These are phyloP conservation scores for Phyllosticta capitalensis DNA, from an alignment of 2,329 filamentous ascomycete genomes.

Conservation along the genomic window DNA sequence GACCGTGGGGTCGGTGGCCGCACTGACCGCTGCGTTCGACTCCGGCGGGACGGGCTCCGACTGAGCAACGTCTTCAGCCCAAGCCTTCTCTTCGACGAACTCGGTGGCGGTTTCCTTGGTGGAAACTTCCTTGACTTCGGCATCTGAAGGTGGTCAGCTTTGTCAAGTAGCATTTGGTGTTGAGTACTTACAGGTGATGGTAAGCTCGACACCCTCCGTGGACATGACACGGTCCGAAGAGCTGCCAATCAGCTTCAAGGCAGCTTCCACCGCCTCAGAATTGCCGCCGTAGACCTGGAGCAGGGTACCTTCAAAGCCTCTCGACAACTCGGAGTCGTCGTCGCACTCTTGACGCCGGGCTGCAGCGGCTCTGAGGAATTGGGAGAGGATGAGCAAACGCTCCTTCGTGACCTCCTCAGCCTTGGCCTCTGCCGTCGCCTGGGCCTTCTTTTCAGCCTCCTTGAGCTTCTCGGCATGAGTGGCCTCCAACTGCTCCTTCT, in stretches of 20 bases:
- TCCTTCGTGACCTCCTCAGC: constrained; percentile 44
- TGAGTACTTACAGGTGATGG: constrained; percentile 58
- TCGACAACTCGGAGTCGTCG: constrained; percentile 65
- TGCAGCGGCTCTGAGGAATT: constrained; percentile 72
- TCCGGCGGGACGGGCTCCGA: constrained; percentile 30
- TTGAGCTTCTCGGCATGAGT: constrained; percentile 50
- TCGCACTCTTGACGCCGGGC: constrained; percentile 62
- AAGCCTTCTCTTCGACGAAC: constrained; percentile 45
- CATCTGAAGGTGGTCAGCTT: constrained; percentile 34
- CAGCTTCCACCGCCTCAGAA: constrained; percentile 61
- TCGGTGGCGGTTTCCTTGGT: constrained; percentile 35
- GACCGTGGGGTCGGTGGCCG: constrained; percentile 55
- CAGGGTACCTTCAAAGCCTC: constrained; percentile 71
- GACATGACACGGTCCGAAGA: constrained; percentile 56
- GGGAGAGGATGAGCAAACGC: constrained; percentile 61
- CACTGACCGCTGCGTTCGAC: constrained; percentile 25
- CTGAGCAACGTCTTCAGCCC: constrained; percentile 39
- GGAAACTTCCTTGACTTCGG: constrained; percentile 47
- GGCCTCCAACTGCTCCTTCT: constrained; percentile 47
- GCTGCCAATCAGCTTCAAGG: constrained; percentile 68
- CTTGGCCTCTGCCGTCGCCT: constrained; percentile 42
- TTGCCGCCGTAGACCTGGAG: constrained; percentile 72
- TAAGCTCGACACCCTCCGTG: constrained; percentile 54
- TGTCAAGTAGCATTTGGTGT: neutral
- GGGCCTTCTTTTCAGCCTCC: constrained; percentile 44